Percentiles rank a stretch among this genome's conserved stretches.
These are phyloP conservation scores for Candida sanyaensis DNA, from an alignment of 1,139 yeast genomes.

Conservation along the genomic window DNA sequence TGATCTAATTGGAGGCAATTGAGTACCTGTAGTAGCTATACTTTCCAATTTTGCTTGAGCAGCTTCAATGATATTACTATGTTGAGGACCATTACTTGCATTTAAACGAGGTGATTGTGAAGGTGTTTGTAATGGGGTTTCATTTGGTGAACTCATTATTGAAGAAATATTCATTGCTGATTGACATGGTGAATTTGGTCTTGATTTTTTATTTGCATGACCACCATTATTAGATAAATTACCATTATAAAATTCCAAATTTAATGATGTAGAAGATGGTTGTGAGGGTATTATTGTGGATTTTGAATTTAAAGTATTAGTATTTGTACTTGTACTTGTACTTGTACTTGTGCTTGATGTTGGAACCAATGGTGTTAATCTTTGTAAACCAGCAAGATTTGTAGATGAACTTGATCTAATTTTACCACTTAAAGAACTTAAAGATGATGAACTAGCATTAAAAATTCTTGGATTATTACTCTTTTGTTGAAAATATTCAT, in stretches of 20 bases:
- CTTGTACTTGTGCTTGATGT: constrained; percentile 1
- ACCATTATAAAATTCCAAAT: constrained; percentile 28
- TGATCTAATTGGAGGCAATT: constrained; percentile 46
- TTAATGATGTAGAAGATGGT: constrained; percentile 23
- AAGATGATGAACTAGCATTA: constrained; percentile 27
- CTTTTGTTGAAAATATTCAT: constrained; percentile 32
- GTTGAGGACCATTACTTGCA: constrained; percentile 21
- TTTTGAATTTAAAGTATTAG: background rate
- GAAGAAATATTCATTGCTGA: constrained; percentile 11
- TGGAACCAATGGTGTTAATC: constrained; percentile 44
- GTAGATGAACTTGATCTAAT: constrained; percentile 18
- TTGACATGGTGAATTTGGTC: constrained; percentile 43
- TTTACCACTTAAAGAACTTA: constrained; percentile 27
- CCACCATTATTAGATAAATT: background rate
- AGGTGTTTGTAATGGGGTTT: constrained; percentile 35
- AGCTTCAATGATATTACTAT: constrained; percentile 17
- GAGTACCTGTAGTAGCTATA: constrained; percentile 45
- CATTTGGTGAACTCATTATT: constrained; percentile 19
- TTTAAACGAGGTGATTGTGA: constrained; percentile 43
- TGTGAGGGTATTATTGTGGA: constrained; percentile 13
- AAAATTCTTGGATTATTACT: constrained; percentile 17
- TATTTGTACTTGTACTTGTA: too few species aligned
- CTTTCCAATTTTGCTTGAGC: constrained; percentile 27
- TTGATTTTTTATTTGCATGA: constrained; percentile 32
- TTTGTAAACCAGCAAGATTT: constrained; percentile 27